phyloP scores from a whole-genome alignment of 2,329 filamentous ascomycete species.

The Fusarium lateritium region DNA sequence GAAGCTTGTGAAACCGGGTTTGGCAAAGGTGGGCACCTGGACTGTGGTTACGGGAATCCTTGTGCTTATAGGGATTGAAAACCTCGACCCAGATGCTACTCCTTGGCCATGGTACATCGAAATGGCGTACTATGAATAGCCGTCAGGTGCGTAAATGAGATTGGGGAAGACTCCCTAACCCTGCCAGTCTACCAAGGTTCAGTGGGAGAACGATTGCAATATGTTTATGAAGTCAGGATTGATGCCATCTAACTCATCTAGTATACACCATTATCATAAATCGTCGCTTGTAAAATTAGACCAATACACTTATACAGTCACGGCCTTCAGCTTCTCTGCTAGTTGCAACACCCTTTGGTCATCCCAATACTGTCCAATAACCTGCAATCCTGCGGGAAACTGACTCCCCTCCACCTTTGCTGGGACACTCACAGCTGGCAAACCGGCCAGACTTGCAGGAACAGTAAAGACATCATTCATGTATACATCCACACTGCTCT shows the following conservation, averaged over 20 bases:
- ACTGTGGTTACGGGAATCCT: background rate
- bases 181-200: too few relatives aligned
- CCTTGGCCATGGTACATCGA: too few relatives aligned
- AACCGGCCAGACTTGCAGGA: constrained; percentile 90
- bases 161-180: too few relatives aligned
- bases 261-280: constrained; percentile 34
- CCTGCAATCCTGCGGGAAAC: constrained; percentile 73
- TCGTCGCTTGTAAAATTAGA: constrained; percentile 26
- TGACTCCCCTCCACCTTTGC: constrained; percentile 52
- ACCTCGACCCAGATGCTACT: background rate
- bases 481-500: constrained; percentile 80
- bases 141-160: too few relatives aligned
- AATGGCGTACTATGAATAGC: too few relatives aligned
- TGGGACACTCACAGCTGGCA: constrained; percentile 91
- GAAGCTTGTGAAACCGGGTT: background rate
- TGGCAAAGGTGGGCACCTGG: background rate
- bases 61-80: background rate
- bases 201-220: too few relatives aligned
- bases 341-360: constrained; percentile 74
- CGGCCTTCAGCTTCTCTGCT: constrained; percentile 63
- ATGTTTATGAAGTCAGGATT: background rate
- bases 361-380: constrained; percentile 87
- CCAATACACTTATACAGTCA: constrained; percentile 38
- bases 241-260: constrained; percentile 24
- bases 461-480: constrained; percentile 97